These are phyloP conservation scores for Eucalyptus coolabah DNA, from an alignment of 345 rosid species.

Conservation along the genomic window DNA sequence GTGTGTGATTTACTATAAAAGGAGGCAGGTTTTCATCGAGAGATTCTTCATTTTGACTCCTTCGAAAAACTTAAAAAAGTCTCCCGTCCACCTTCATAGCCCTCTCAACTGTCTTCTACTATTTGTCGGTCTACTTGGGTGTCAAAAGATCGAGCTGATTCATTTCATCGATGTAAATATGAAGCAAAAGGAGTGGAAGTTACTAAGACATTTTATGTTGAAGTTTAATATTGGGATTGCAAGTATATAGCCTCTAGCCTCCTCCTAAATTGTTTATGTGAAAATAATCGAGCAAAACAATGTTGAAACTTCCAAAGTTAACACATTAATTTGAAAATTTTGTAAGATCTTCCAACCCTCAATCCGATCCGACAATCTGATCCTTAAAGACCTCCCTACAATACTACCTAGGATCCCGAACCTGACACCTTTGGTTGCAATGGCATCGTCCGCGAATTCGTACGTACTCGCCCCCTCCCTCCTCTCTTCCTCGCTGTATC, in stretches of 20 bases:
- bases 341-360: neutral
- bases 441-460: no score
- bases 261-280: neutral
- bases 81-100: neutral
- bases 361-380: neutral
- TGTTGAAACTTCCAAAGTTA: neutral
- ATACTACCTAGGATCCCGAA: neutral
- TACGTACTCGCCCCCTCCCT: no score
- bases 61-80: neutral
- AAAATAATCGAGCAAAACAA: neutral
- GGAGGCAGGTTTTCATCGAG: neutral
- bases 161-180: neutral
- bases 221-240: neutral
- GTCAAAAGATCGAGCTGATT: neutral
- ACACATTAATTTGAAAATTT: neutral
- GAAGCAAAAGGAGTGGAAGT: neutral
- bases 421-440: neutral
- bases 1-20: neutral
- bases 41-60: neutral
- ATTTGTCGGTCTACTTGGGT: neutral
- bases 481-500: no score
- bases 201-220: neutral
- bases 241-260: neutral
- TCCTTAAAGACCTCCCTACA: neutral
- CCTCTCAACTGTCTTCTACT: neutral